Conservation (phyloP, 2,329 filamentous ascomycete genomes). For the Clarireedia monteithiana region DNA sequence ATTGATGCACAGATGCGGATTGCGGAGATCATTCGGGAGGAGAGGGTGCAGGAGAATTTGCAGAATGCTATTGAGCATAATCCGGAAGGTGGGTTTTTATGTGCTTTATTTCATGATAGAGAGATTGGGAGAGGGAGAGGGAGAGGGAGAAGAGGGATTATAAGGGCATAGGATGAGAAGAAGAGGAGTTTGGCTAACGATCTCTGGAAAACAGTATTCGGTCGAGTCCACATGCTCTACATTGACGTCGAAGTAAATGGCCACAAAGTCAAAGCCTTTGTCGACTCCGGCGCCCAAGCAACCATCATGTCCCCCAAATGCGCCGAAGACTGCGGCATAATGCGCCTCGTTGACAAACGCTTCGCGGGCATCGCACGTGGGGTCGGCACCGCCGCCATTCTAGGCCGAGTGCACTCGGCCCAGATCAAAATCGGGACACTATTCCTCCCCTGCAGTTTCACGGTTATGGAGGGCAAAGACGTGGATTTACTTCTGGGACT, state of each 20-base stretch:
- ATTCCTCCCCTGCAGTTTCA: slow-evolving; percentile 90
- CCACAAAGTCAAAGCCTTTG: slow-evolving; percentile 85
- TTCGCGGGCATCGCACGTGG: slow-evolving; percentile 89
- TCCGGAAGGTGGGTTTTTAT: slow-evolving; percentile 69
- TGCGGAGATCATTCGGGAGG: slow-evolving; percentile 93
- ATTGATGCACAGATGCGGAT: slow-evolving; percentile 85
- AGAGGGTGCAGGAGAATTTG: slow-evolving; percentile 88
- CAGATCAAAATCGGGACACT: slow-evolving; percentile 88
- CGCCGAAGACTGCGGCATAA: slow-evolving; percentile 88
- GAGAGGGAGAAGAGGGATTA: no score
- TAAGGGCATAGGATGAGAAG: slow-evolving; percentile 8
- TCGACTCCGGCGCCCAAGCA: slow-evolving; percentile 94
- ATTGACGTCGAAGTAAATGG: slow-evolving; percentile 93
- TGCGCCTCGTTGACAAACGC: slow-evolving; percentile 87
- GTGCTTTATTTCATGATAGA: neutral
- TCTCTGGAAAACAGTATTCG: slow-evolving; percentile 59
- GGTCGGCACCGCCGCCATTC: slow-evolving; percentile 88
- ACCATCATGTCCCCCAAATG: slow-evolving; percentile 98
- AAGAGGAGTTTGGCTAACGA: neutral
- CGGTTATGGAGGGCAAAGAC: slow-evolving; percentile 97
- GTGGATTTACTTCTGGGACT: slow-evolving; percentile 89
- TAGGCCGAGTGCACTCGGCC: slow-evolving; percentile 90
- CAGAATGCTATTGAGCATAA: slow-evolving; percentile 97
- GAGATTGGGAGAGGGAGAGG: no score
- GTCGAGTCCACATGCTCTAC: slow-evolving; percentile 91